A percentile compares a stretch with the other conserved stretches of the same genome.
Conservation (phyloP, 2,329 filamentous ascomycete genomes). For the Xylariaceae sp. region DNA sequence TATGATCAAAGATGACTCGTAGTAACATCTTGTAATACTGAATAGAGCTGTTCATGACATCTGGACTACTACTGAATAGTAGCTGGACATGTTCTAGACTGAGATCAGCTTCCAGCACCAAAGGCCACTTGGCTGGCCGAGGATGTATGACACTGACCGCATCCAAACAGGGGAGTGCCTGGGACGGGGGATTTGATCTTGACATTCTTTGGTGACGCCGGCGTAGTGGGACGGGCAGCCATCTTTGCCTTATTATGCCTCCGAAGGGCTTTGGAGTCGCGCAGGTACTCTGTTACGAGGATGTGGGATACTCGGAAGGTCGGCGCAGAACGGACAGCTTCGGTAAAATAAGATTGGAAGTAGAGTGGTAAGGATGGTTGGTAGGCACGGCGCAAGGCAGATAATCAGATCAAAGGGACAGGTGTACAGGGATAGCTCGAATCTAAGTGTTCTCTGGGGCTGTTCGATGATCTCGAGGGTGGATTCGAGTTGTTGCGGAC, state of each 20-base stretch:
- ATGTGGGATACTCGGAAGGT: too few species aligned
- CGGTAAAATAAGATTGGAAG: conserved; percentile 12
- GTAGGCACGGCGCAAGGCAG: background rate
- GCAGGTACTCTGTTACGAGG: too few species aligned
- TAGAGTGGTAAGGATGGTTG: too few species aligned
- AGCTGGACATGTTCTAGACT: conserved; percentile 65
- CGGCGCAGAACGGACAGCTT: too few species aligned
- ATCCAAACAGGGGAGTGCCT: conserved; percentile 59
- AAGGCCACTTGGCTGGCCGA: conserved; percentile 9
- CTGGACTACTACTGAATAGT: conserved; percentile 57
- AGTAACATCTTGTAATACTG: conserved; percentile 69
- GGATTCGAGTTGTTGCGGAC: too few species aligned
- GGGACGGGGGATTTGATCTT: conserved; percentile 57
- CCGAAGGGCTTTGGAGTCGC: too few species aligned
- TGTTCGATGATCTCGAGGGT: too few species aligned
- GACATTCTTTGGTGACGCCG: conserved; percentile 42
- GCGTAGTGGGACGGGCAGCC: conserved; percentile 27
- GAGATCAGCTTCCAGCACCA: conserved; percentile 7
- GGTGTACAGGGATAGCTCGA: too few species aligned
- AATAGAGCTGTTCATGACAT: conserved; percentile 64
- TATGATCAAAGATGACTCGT: conserved; percentile 65
- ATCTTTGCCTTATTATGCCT: conserved; percentile 10
- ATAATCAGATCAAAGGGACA: too few species aligned
- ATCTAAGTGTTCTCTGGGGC: too few species aligned
- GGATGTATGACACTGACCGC: conserved; percentile 44